Conservation (phyloP, 768 basidiomycete genomes). For the Plicaturopsis crispa region DNA sequence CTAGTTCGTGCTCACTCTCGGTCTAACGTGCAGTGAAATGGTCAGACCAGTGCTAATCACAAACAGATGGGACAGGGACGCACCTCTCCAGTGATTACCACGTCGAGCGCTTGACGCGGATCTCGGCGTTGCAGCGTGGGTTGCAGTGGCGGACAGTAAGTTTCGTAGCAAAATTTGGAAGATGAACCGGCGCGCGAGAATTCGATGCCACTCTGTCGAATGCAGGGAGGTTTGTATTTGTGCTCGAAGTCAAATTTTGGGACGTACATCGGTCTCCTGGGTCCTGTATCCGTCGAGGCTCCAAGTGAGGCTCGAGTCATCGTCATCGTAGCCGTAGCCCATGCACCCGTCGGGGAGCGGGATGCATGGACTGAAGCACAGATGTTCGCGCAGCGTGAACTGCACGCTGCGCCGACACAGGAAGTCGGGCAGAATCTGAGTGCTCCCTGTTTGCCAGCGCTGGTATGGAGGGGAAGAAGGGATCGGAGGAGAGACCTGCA, state of each 20-base stretch:
- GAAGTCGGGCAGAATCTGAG: slow-evolving; percentile 23
- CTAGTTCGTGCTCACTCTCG: slow-evolving; percentile 40
- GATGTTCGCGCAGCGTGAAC: slow-evolving; percentile 37
- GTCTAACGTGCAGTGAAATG: slow-evolving; percentile 31
- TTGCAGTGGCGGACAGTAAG: background rate
- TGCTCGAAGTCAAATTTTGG: slow-evolving; percentile 11
- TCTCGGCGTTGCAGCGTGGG: slow-evolving; percentile 10
- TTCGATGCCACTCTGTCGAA: slow-evolving; percentile 2
- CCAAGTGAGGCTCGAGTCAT: slow-evolving; percentile 6
- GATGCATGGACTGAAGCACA: slow-evolving; percentile 30
- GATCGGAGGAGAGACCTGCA: slow-evolving; percentile 5
- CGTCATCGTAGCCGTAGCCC: slow-evolving; percentile 10
- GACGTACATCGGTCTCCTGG: slow-evolving; percentile 12
- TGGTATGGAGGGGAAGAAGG: slow-evolving; percentile 6
- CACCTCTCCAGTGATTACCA: slow-evolving; percentile 28
- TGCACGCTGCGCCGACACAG: slow-evolving; percentile 41
- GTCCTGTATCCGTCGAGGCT: slow-evolving; percentile 17
- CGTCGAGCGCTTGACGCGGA: slow-evolving; percentile 23
- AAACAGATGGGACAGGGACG: slow-evolving; percentile 5
- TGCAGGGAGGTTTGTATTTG: slow-evolving; percentile 5
- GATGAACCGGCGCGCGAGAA: background rate
- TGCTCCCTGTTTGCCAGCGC: slow-evolving; percentile 8
- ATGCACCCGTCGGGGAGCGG: slow-evolving; percentile 20
- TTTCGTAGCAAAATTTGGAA: no score
- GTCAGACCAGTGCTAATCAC: slow-evolving; percentile 2